Evolutionary conservation across 164 flowering plant genomes (phyloP).

Genomic region (Nymphaea colorata): DNA sequence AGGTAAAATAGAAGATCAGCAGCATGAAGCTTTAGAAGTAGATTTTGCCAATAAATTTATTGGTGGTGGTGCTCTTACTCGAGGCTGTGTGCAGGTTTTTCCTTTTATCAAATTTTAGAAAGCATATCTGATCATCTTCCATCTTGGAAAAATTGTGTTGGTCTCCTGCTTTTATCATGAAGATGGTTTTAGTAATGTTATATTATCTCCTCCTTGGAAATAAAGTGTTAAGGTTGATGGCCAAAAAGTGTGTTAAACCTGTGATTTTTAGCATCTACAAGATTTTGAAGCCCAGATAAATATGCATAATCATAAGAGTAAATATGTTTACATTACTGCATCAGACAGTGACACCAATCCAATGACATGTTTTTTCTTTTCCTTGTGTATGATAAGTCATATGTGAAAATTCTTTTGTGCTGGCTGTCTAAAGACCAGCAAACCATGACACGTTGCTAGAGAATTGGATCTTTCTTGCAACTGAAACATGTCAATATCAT

Average conservation of each 20-base stretch:
- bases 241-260: too few relatives aligned
- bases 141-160: neutral
- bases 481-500: neutral
- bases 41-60: slow-evolving; percentile 92
- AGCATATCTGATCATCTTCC: neutral
- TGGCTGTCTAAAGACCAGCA: neutral
- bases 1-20: slow-evolving; percentile 77
- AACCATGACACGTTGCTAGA: neutral
- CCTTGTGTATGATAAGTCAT: too few relatives aligned
- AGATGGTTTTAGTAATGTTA: neutral
- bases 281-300: too few relatives aligned
- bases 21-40: slow-evolving; percentile 61
- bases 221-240: too few relatives aligned
- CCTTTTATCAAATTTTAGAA: neutral
- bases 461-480: neutral
- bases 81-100: slow-evolving; percentile 90
- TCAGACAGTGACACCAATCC: neutral
- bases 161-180: neutral
- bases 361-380: neutral
- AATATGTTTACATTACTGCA: too few relatives aligned
- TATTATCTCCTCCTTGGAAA: too few relatives aligned
- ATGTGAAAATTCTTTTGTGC: neutral
- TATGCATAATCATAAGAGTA: too few relatives aligned
- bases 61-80: slow-evolving; percentile 84
- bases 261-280: too few relatives aligned